These are phyloP conservation scores for Batkoa obscura DNA, from an alignment of 371 early-diverging fungal genomes.

Conservation along the genomic window DNA sequence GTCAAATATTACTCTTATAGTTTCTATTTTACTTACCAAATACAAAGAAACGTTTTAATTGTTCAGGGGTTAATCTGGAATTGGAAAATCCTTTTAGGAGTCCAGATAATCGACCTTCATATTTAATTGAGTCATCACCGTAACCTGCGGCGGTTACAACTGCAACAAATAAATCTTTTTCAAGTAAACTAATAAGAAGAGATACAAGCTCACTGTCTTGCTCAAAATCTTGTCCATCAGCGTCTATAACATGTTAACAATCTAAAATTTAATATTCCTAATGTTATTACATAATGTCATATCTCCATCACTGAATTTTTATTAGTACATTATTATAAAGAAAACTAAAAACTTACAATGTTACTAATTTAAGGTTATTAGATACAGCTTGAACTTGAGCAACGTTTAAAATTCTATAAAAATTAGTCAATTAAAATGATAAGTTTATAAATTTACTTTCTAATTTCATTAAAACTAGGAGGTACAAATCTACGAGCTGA, in stretches of 20 bases:
- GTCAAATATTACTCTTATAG: background rate
- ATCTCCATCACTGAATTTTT: conserved; percentile 45
- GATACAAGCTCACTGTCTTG: conserved; percentile 32
- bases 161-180: conserved; percentile 35
- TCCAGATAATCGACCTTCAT: conserved; percentile 50
- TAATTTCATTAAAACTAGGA: conserved; percentile 68
- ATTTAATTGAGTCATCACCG: conserved; percentile 33
- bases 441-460: conserved; percentile 16
- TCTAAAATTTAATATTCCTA: background rate
- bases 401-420: conserved; percentile 42
- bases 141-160: conserved; percentile 80
- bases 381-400: conserved; percentile 47
- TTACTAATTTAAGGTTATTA: conserved; percentile 28
- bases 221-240: conserved; percentile 61
- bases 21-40: conserved; percentile 20
- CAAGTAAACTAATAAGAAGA: conserved; percentile 34
- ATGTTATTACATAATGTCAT: conserved; percentile 43
- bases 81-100: conserved; percentile 34
- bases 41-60: conserved; percentile 40
- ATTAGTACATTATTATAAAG: background rate
- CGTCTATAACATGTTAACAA: conserved; percentile 15
- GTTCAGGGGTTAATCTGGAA: conserved; percentile 20
- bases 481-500: conserved; percentile 53
- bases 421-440: background rate
- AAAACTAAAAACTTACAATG: conserved; percentile 24